These are phyloP conservation scores for Capsicum pubescens DNA, from an alignment of 257 asterid species.

Conservation along the genomic window DNA sequence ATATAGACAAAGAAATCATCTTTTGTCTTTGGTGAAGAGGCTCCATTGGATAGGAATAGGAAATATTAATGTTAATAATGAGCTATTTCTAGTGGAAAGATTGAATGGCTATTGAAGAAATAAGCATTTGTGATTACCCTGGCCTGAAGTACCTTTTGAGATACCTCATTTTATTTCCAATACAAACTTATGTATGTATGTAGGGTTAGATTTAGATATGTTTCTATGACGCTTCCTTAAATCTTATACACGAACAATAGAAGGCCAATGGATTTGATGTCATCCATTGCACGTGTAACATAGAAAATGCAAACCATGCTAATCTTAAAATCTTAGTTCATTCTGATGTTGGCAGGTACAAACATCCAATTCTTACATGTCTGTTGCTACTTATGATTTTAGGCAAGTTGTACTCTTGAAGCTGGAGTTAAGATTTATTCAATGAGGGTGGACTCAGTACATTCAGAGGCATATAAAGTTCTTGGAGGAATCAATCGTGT, in stretches of 20 bases:
- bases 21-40: too few relatives aligned
- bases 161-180: too few relatives aligned
- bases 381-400: slow-evolving; percentile 19
- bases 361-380: neutral
- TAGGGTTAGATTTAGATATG: neutral
- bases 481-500: slow-evolving; percentile 97
- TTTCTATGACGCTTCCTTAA: neutral
- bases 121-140: too few relatives aligned
- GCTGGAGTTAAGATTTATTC: slow-evolving; percentile 99
- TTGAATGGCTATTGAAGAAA: too few relatives aligned
- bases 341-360: slow-evolving; percentile 5
- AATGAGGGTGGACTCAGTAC: slow-evolving; percentile 94
- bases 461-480: slow-evolving; percentile 96
- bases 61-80: too few relatives aligned
- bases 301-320: neutral
- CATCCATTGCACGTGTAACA: neutral
- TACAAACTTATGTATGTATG: neutral
- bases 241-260: neutral
- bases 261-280: slow-evolving; percentile 2
- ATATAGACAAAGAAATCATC: too few relatives aligned
- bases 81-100: too few relatives aligned
- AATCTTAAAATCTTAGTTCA: neutral
- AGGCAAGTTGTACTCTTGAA: slow-evolving; percentile 99
- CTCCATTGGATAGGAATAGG: too few relatives aligned
- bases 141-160: too few relatives aligned